Conservation (phyloP, 2,329 filamentous ascomycete species). For the Sarocladiaceae sp. region DNA sequence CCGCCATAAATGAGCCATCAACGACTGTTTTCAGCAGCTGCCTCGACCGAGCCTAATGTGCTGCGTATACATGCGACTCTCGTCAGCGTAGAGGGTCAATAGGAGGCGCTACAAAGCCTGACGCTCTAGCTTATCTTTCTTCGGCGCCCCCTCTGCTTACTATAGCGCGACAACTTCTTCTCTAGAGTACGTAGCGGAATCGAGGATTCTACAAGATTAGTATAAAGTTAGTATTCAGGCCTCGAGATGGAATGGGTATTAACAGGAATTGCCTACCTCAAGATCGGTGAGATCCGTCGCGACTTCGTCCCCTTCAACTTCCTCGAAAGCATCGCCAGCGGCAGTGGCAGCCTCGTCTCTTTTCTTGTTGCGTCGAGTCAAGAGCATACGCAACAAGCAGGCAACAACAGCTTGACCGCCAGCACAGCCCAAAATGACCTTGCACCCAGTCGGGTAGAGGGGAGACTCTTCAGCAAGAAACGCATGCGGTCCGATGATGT, state of each 20-base stretch:
- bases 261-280: not conserved
- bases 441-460: slow-evolving; percentile 47
- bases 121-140: too few species aligned
- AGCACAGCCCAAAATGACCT: slow-evolving; percentile 40
- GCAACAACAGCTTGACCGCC: slow-evolving; percentile 34
- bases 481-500: slow-evolving; percentile 41
- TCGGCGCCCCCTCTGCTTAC: too few species aligned
- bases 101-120: too few species aligned
- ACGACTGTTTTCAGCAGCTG: too few species aligned
- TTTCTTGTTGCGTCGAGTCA: slow-evolving; percentile 33
- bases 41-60: too few species aligned
- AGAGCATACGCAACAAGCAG: slow-evolving; percentile 26
- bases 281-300: slow-evolving; percentile 29
- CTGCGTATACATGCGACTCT: too few species aligned
- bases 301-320: slow-evolving; percentile 27
- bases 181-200: slow-evolving; percentile 23
- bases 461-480: slow-evolving; percentile 41
- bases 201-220: slow-evolving; percentile 25
- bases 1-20: too few species aligned
- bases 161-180: too few species aligned
- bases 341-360: slow-evolving; percentile 26
- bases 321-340: slow-evolving; percentile 17
- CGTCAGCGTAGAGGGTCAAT: too few species aligned
- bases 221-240: too few species aligned
- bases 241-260: too few species aligned